Conservation (phyloP, 1,284 basidiomycete genomes). For the Sporisorium sorghi region DNA sequence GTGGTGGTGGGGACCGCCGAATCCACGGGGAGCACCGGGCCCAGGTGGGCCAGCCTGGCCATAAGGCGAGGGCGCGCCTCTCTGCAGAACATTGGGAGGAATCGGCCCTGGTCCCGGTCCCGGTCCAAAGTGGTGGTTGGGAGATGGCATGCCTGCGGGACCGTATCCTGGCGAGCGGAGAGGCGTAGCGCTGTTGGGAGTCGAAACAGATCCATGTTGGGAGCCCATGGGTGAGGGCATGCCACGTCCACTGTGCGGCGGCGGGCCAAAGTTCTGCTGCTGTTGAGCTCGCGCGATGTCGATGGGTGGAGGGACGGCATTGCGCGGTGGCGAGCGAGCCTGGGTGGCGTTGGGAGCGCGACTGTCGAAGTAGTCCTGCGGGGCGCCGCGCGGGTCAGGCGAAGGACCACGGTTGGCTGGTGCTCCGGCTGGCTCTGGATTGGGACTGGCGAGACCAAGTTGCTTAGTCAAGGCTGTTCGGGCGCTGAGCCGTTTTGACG, state of each 20-base stretch:
- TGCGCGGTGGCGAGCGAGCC: conserved; percentile 20
- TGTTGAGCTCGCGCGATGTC: conserved; percentile 38
- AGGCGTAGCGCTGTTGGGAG: conserved; percentile 40
- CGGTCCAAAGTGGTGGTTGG: conserved; percentile 8
- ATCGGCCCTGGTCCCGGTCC: conserved; percentile 6
- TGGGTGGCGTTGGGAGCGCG: conserved; percentile 22
- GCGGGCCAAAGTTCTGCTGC: conserved; percentile 15
- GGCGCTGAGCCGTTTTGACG: conserved; percentile 37
- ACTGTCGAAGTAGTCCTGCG: conserved; percentile 33
- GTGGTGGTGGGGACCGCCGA: conserved; percentile 7
- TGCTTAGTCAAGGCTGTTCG: conserved; percentile 53
- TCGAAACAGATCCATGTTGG: conserved; percentile 9
- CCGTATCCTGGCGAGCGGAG: conserved; percentile 40
- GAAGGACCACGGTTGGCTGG: conserved; percentile 9
- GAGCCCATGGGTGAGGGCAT: conserved; percentile 24
- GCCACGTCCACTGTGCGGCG: conserved; percentile 6
- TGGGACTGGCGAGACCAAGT: conserved; percentile 48
- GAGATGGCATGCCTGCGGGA: conserved; percentile 27
- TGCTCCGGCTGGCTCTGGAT: conserved; percentile 11
- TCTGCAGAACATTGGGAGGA: conserved; percentile 45
- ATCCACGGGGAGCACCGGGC: conserved; percentile 10
- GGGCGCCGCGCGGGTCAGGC: conserved; percentile 9
- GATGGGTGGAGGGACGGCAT: conserved; percentile 34
- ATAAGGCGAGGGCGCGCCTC: conserved; percentile 38
- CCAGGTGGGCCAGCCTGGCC: conserved; percentile 19